phyloP scores from a whole-genome alignment of 352 stramenopile genomes.

The Phytophthora hibernalis region DNA sequence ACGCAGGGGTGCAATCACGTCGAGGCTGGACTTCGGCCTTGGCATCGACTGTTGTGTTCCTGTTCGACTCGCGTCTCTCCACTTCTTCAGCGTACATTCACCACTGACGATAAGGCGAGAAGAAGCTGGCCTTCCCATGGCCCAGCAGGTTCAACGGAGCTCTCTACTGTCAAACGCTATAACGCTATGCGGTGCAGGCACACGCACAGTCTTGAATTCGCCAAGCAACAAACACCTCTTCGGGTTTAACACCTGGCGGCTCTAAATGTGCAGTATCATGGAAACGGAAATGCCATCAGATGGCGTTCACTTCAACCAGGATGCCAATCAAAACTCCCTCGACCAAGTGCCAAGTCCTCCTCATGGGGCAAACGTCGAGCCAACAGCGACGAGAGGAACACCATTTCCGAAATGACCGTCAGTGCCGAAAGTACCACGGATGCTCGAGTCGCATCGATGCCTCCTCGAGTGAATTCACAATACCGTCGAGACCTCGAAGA shows the following conservation, averaged over 20 bases:
- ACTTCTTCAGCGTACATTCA: slow-evolving; percentile 25
- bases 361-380: slow-evolving; percentile 6
- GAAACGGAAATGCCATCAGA: slow-evolving; percentile 7
- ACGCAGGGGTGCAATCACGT: background rate
- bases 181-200: slow-evolving; percentile 20
- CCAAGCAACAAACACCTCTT: slow-evolving; percentile 13
- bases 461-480: background rate
- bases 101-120: slow-evolving; percentile 31
- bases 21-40: slow-evolving; percentile 1
- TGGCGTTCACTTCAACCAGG: slow-evolving; percentile 25
- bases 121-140: slow-evolving; percentile 4
- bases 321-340: slow-evolving; percentile 2
- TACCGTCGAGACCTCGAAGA: slow-evolving; percentile 16
- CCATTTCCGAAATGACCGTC: slow-evolving; percentile 1
- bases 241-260: slow-evolving; percentile 7
- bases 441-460: background rate
- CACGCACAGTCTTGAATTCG: slow-evolving; percentile 28
- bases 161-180: background rate
- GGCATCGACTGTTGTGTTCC: slow-evolving; percentile 26
- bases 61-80: slow-evolving; percentile 10
- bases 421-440: slow-evolving; percentile 4
- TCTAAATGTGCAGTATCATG: slow-evolving; percentile 4
- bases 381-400: slow-evolving; percentile 1
- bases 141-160: slow-evolving; percentile 8
- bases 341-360: background rate